These are phyloP conservation scores for Talaromyces nanjingensis DNA, from an alignment of 495 filamentous ascomycete species.

Conservation along the genomic window DNA sequence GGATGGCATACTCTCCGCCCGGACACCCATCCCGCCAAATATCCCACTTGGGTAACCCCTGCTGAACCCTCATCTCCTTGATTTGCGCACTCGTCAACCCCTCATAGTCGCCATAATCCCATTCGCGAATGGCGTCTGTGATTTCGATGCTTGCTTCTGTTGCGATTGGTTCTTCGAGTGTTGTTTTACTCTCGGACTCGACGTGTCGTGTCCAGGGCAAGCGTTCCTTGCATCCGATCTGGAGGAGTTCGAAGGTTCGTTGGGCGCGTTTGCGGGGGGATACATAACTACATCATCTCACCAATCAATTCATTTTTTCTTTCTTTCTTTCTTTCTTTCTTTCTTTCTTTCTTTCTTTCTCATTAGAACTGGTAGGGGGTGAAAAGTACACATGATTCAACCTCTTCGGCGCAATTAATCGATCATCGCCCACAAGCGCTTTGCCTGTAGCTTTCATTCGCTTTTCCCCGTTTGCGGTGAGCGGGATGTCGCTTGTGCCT, in stretches of 20 bases:
- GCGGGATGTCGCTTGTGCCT: constrained; percentile 73
- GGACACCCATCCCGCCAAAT: constrained; percentile 82
- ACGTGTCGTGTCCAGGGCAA: constrained; percentile 44
- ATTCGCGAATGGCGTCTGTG: constrained; percentile 77
- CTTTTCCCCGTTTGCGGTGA: constrained; percentile 83
- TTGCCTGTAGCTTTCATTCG: constrained; percentile 73
- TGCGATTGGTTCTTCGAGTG: constrained; percentile 32
- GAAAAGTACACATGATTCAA: constrained; percentile 60
- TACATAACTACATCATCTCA: constrained; percentile 50
- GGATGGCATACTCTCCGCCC: constrained; percentile 51
- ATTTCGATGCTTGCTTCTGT: constrained; percentile 53
- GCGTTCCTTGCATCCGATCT: constrained; percentile 45
- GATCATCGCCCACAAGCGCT: constrained; percentile 75
- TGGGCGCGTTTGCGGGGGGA: constrained; percentile 83
- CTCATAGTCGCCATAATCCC: constrained; percentile 96
- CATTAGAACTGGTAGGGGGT: neutral
- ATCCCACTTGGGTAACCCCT: constrained; percentile 52
- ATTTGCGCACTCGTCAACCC: constrained; percentile 77
- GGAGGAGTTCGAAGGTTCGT: constrained; percentile 77
- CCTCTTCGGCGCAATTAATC: constrained; percentile 78
- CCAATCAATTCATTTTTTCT: neutral
- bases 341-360: neutral
- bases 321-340: neutral
- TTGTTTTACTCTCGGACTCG: constrained; percentile 22
- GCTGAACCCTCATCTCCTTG: constrained; percentile 39